Percentiles rank a stretch among this genome's conserved stretches.
These are phyloP conservation scores for Gnaphalium uliginosum DNA, from an alignment of 129 eudicot genomes.

Conservation along the genomic window DNA sequence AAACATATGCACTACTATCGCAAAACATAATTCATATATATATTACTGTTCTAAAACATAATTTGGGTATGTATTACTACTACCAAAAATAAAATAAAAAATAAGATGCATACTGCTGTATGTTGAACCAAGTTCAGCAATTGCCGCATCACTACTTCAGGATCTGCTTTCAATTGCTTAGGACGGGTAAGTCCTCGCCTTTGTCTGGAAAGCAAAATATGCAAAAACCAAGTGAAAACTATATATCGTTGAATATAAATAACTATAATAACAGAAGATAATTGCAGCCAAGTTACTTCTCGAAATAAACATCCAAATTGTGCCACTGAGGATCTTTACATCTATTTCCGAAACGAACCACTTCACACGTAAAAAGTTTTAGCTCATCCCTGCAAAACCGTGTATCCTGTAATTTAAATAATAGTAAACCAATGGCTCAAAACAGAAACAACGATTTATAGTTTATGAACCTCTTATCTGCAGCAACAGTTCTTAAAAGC, in stretches of 20 bases:
- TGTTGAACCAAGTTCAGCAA: conserved; percentile 66
- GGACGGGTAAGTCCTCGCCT: conserved; percentile 61
- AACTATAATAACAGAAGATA: conserved; percentile 5
- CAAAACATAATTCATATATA: too few species aligned
- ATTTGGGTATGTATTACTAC: background rate
- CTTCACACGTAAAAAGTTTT: conserved; percentile 68
- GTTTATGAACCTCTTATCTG: conserved; percentile 69
- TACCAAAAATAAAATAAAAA: background rate
- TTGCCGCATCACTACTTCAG: conserved; percentile 62
- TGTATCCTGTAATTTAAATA: conserved; percentile 11
- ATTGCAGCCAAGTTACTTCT: conserved; percentile 53
- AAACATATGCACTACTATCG: background rate
- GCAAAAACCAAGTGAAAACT: background rate
- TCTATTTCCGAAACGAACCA: conserved; percentile 86
- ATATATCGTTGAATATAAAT: conserved; percentile 13
- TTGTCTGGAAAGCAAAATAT: conserved; percentile 46
- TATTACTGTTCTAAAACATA: background rate
- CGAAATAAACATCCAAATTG: conserved; percentile 88
- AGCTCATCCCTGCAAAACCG: conserved; percentile 65
- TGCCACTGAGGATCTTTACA: conserved; percentile 99
- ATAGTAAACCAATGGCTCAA: background rate
- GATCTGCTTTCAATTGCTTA: conserved; percentile 55
- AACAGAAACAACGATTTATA: background rate
- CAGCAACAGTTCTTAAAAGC: conserved; percentile 69
- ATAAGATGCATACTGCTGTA: conserved; percentile 73